phyloP scores from a whole-genome alignment of 2,329 filamentous ascomycete genomes.

The Claviceps cyperi region DNA sequence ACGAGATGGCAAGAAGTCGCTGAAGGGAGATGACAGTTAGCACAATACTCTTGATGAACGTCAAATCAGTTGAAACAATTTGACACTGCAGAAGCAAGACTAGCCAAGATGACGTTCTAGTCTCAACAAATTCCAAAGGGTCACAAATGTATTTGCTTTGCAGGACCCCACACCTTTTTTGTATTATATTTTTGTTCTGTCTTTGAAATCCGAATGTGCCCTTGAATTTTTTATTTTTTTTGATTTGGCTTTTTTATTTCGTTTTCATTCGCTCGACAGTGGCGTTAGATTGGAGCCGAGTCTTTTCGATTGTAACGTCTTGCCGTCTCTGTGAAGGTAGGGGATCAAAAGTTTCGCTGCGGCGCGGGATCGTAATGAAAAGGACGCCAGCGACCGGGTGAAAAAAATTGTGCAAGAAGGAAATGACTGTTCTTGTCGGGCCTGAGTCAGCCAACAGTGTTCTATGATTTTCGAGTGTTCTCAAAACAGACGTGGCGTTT shows the following conservation, averaged over 20 bases:
- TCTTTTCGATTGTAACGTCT: background rate
- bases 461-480: background rate
- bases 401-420: slow-evolving; percentile 12
- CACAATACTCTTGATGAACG: background rate
- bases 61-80: background rate
- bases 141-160: background rate
- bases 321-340: background rate
- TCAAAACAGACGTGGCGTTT: slow-evolving; percentile 8
- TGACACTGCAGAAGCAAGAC: background rate
- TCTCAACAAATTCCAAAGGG: background rate
- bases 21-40: background rate
- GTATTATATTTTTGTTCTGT: background rate
- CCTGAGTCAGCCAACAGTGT: background rate
- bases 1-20: background rate
- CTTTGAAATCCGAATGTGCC: background rate
- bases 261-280: background rate
- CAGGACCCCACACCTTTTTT: slow-evolving; percentile 1
- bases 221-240: background rate
- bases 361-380: slow-evolving; percentile 17
- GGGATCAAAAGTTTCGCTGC: slow-evolving; percentile 16
- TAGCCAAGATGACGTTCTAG: background rate
- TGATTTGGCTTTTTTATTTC: background rate
- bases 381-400: slow-evolving; percentile 44
- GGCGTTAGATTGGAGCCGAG: background rate
- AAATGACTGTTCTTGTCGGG: slow-evolving; percentile 25